Evolutionary conservation across 2,329 filamentous ascomycete species (phyloP).

Genomic region (Gliomastix tumulicola): DNA sequence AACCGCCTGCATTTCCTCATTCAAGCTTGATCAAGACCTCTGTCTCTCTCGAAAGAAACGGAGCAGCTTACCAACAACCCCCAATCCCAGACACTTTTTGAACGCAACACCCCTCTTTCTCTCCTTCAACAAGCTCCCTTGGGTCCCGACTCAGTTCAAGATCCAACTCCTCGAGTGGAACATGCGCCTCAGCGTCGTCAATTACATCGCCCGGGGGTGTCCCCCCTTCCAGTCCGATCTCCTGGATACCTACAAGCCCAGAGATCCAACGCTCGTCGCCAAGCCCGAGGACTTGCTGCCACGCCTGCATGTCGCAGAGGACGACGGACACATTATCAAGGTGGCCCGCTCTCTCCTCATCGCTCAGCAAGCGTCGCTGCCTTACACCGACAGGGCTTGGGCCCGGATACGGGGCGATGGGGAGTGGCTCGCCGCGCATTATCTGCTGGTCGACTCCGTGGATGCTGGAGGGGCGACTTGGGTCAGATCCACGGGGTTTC

Average conservation of each 20-base stretch:
- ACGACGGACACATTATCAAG: conserved; percentile 81
- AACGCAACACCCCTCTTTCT: conserved; percentile 68
- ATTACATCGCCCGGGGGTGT: conserved; percentile 64
- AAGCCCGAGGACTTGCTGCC: conserved; percentile 37
- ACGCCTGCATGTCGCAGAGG: conserved; percentile 43
- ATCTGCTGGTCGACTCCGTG: conserved; percentile 56
- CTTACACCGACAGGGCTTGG: conserved; percentile 38
- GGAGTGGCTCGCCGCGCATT: conserved; percentile 53
- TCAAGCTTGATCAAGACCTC: too few species aligned
- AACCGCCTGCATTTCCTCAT: too few species aligned
- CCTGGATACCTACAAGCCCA: conserved; percentile 53
- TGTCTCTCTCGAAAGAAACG: too few species aligned
- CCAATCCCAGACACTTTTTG: conserved; percentile 73
- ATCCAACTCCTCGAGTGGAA: conserved; percentile 75
- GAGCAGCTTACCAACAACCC: too few species aligned
- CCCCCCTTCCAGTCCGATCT: conserved; percentile 54
- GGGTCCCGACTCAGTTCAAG: conserved; percentile 54
- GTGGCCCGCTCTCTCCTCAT: conserved; percentile 64
- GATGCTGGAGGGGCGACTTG: conserved; percentile 46
- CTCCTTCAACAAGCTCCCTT: conserved; percentile 52
- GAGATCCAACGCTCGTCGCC: too few species aligned
- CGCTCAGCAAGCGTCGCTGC: conserved; percentile 44
- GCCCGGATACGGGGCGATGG: conserved; percentile 45
- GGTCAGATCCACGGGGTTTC: conserved; percentile 56
- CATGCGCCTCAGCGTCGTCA: conserved; percentile 63